phyloP scores from a whole-genome alignment of 1,284 basidiomycete genomes.

The Volvariella volvacea region DNA sequence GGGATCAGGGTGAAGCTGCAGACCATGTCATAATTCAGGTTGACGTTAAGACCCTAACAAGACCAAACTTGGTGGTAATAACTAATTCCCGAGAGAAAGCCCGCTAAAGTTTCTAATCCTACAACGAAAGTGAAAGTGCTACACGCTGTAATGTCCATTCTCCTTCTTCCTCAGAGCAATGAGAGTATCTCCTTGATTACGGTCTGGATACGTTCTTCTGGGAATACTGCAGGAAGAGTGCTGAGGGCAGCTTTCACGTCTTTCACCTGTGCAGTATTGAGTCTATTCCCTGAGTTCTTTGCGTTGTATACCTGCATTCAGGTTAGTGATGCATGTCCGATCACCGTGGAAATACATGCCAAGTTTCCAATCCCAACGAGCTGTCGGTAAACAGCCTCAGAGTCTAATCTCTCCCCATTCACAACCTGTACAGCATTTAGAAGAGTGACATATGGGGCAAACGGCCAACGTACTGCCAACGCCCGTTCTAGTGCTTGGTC shows the following conservation, averaged over 20 bases:
- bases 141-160: no score
- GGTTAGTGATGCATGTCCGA: background rate
- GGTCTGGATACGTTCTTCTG: slow-evolving; percentile 50
- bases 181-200: slow-evolving; percentile 42
- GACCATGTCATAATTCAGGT: slow-evolving; percentile 3
- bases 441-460: background rate
- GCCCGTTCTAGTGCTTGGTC: no score
- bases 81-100: background rate
- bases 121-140: no score
- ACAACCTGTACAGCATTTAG: slow-evolving; percentile 41
- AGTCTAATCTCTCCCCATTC: slow-evolving; percentile 62
- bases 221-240: slow-evolving; percentile 36
- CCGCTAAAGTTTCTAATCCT: no score
- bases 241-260: slow-evolving; percentile 35
- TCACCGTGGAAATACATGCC: background rate
- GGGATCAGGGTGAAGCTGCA: no score
- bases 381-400: slow-evolving; percentile 81
- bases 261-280: slow-evolving; percentile 31
- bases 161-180: slow-evolving; percentile 17
- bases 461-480: no score
- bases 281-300: slow-evolving; percentile 26
- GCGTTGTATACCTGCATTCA: slow-evolving; percentile 40
- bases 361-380: slow-evolving; percentile 83
- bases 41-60: background rate
- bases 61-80: no score